Base-by-base conservation (phyloP, 495 filamentous ascomycete genomes). In the Lasiosphaeria hispida region DNA sequence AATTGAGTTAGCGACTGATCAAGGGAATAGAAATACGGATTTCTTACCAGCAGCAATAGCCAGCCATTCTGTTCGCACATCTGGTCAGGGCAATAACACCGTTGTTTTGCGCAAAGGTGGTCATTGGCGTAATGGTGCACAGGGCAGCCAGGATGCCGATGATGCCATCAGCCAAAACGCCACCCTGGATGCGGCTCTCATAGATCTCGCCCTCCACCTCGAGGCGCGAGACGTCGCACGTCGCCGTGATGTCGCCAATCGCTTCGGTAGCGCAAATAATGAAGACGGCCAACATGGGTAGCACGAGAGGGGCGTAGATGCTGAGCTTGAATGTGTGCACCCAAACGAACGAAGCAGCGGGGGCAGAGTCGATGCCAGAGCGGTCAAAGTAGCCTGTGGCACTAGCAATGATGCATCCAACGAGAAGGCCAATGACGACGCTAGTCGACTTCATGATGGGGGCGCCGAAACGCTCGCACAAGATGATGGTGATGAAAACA, bases 111-210 rank as follows among this genome's bases (percentile, higher is more conserved):
- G 91, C 59, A 42, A 83, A 83, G 7, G 86, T 89, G 7, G 81
- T 85, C 85, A 93, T 90, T 17, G 91, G 90, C 0, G 87, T 91
- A 62, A 92, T 91, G 30, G 92, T 96, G 76, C 83, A 86, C 41
- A 96, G 80, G 1, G 86, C 89, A 13, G 91, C 89, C 23, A 96
- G 67, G 48, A 93, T 73, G 34, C 91, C 90, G 70, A 88, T 92
- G 37, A 93, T 57, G n/a, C 91, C 90, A 65, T 95, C 92, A 0
- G 89, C 88, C 0, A 95, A 75, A 23, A 96, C 83, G 57, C 92
- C 92, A 14, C 92, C 92, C 69, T 95, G 91, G 70, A 97, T 93
- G 14, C 91, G 84, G 39, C 87, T 91, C 72, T 96, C 91, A 73
- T 94, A 96, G 35, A 85, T 74, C 37, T 78, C 69, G 48, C 92